phyloP scores from a whole-genome alignment of 257 asterid species.

The Oldenlandia corymbosa region DNA sequence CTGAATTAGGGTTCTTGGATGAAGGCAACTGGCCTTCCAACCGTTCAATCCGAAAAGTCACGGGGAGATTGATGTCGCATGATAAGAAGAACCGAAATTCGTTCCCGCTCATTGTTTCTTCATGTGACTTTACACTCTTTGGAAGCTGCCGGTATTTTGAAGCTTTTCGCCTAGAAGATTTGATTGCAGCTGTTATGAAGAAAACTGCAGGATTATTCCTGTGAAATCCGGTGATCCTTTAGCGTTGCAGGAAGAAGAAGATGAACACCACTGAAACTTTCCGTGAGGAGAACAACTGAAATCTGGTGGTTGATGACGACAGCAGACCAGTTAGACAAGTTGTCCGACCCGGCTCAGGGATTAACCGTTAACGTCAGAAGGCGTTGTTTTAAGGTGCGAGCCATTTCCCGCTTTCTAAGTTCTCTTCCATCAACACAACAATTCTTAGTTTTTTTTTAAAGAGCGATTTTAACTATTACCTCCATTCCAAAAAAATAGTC shows the following conservation, averaged over 20 bases:
- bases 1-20: constrained; percentile 48
- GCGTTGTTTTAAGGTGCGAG: neutral
- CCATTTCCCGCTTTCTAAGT: neutral
- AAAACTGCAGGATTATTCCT: neutral
- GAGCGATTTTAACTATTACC: too few species aligned
- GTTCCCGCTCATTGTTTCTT: constrained; percentile 55
- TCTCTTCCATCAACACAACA: too few species aligned
- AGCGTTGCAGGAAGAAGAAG: neutral
- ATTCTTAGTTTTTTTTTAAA: too few species aligned
- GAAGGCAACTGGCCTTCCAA: constrained; percentile 72
- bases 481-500: too few species aligned
- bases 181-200: neutral
- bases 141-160: neutral
- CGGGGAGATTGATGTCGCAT: constrained; percentile 90
- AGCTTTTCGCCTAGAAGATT: neutral
- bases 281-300: constrained; percentile 12
- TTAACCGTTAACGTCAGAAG: neutral
- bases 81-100: constrained; percentile 91
- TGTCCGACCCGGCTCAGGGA: neutral
- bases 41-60: constrained; percentile 83
- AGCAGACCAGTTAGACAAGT: neutral
- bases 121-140: neutral
- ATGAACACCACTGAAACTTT: neutral
- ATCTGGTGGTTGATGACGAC: neutral
- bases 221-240: neutral